Percentiles rank a stretch among this genome's conserved stretches.
These are phyloP conservation scores for Globisporangium orthogonon DNA, from an alignment of 352 stramenopile species.

Conservation along the genomic window DNA sequence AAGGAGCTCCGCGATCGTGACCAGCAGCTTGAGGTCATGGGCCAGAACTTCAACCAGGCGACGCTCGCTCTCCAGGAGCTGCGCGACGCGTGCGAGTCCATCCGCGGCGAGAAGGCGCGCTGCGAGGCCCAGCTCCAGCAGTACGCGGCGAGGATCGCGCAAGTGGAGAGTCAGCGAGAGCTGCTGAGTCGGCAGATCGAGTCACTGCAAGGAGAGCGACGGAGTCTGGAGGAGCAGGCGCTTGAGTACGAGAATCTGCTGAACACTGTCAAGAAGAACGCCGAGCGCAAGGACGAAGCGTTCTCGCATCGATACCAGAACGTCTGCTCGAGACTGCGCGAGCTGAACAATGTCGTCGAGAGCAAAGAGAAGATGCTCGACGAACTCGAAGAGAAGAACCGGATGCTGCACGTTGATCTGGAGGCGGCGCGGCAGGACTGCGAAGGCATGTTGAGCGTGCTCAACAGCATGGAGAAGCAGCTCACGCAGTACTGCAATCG, in stretches of 20 bases:
- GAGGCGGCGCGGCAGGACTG: slow-evolving; percentile 69
- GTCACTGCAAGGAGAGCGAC: slow-evolving; percentile 20
- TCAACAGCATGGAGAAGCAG: slow-evolving; percentile 82
- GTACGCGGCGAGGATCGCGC: slow-evolving; percentile 53
- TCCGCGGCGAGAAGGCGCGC: slow-evolving; percentile 53
- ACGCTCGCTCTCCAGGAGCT: slow-evolving; percentile 63
- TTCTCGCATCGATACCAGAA: slow-evolving; percentile 65
- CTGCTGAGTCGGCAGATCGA: slow-evolving; percentile 29
- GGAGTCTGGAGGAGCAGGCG: slow-evolving; percentile 39
- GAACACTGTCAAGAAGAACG: slow-evolving; percentile 50
- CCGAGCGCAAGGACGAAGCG: slow-evolving; percentile 51
- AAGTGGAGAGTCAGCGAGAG: slow-evolving; percentile 59
- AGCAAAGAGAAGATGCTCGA: slow-evolving; percentile 47
- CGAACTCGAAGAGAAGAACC: slow-evolving; percentile 40
- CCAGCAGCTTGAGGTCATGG: slow-evolving; percentile 63
- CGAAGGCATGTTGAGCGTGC: slow-evolving; percentile 78
- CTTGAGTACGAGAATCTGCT: slow-evolving; percentile 55
- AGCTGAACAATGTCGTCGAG: slow-evolving; percentile 54
- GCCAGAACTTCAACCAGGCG: slow-evolving; percentile 70
- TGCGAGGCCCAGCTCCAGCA: slow-evolving; percentile 69
- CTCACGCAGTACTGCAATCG: slow-evolving; percentile 66
- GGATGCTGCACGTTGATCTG: slow-evolving; percentile 34
- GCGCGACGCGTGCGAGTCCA: slow-evolving; percentile 39
- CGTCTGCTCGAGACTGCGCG: slow-evolving; percentile 54
- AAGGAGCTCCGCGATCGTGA: slow-evolving; percentile 63